Evolutionary conservation across 73 alveolate genomes (phyloP).

Genomic region (Paramecium caudatum): DNA sequence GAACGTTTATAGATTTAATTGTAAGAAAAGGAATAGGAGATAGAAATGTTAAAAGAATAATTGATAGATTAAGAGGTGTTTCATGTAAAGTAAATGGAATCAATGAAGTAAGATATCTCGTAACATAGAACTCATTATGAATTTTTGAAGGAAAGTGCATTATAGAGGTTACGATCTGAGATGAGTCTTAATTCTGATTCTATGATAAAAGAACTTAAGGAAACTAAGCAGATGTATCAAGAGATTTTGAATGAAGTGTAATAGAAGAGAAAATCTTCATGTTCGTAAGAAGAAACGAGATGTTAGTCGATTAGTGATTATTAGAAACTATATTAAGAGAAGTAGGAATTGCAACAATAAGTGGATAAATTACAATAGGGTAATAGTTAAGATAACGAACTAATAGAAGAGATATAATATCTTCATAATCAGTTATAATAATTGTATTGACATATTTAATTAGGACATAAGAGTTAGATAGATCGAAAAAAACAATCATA

Average conservation of each 20-base stretch:
- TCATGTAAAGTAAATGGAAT: background rate
- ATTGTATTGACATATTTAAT: background rate
- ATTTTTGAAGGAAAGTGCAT: conserved; percentile 18
- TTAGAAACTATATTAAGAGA: background rate
- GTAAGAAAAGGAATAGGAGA: background rate
- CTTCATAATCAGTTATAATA: background rate
- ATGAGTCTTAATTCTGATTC: background rate
- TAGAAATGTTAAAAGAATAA: background rate
- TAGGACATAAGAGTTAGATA: conserved; percentile 10
- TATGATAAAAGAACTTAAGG: background rate
- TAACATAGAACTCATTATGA: conserved; percentile 26
- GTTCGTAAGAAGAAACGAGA: background rate
- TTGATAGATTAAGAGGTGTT: background rate
- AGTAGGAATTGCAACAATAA: background rate
- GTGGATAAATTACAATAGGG: background rate
- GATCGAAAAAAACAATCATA: background rate
- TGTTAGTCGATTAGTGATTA: conserved; percentile 10
- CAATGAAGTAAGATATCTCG: background rate
- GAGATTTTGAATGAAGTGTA: background rate
- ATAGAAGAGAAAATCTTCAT: background rate
- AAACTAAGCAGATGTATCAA: background rate
- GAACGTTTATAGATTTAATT: background rate
- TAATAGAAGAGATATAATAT: conserved; percentile 9
- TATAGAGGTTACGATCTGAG: background rate
- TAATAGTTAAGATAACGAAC: background rate